Conservation (phyloP, 345 rosid genomes). For the Pelargonium nanum region DNA sequence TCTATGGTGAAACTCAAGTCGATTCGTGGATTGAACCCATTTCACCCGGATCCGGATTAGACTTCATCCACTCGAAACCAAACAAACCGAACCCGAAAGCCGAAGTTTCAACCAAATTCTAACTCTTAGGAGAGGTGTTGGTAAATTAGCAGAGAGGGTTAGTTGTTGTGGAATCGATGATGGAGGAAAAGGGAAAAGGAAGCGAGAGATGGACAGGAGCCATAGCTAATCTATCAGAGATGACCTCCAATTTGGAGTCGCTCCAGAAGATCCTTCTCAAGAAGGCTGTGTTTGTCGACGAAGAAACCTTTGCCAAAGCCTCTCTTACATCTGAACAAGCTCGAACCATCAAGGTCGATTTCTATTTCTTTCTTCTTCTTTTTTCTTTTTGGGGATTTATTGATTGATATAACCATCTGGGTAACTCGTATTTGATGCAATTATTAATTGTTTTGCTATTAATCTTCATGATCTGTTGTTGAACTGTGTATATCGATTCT, state of each 20-base stretch:
- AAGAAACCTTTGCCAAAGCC: constrained; percentile 74
- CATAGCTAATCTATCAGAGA: constrained; percentile 63
- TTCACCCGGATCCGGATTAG: no score
- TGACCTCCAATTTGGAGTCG: constrained; percentile 72
- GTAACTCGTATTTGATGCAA: not conserved
- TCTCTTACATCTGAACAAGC: constrained; percentile 88
- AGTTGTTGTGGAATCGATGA: no score
- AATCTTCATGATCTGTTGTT: not conserved
- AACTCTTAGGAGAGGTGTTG: no score
- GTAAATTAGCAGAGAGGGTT: no score
- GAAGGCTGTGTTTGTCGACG: constrained; percentile 91
- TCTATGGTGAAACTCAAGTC: no score
- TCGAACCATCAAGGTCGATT: constrained; percentile 68
- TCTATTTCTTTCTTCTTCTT: not conserved
- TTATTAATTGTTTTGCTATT: not conserved
- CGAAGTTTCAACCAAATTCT: no score
- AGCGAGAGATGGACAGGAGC: constrained; percentile 93
- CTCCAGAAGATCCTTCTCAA: constrained; percentile 73
- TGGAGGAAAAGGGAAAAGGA: constrained; percentile 49
- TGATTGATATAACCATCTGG: not conserved
- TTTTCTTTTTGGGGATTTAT: not conserved
- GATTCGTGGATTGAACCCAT: no score
- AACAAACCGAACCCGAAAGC: no score
- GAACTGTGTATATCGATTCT: not conserved
- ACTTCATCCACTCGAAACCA: no score